Evolutionary conservation across 148 eudicot species (phyloP).

Genomic region (Diospyros kaki): DNA sequence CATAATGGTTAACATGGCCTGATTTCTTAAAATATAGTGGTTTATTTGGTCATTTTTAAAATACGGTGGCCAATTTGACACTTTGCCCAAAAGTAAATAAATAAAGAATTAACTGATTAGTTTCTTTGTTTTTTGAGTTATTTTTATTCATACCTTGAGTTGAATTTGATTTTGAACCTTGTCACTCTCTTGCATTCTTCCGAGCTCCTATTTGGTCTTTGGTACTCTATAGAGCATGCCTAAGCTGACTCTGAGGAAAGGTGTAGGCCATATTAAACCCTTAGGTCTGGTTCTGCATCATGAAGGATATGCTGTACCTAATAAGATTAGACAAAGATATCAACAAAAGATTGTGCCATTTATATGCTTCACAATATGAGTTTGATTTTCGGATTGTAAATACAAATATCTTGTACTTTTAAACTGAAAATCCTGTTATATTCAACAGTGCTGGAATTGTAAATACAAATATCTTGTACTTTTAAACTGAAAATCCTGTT

Average conservation of each 20-base stretch:
- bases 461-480: neutral
- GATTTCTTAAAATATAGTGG: too few relatives aligned
- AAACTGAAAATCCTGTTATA: constrained; percentile 11
- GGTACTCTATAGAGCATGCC: neutral
- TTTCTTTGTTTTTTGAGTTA: neutral
- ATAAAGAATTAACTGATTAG: neutral
- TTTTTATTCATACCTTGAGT: neutral
- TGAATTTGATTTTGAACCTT: neutral
- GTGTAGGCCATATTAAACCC: neutral
- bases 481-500: constrained; percentile 12
- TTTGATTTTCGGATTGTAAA: neutral
- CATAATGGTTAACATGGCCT: too few relatives aligned
- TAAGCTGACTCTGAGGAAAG: neutral
- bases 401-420: neutral
- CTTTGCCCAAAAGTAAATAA: too few relatives aligned
- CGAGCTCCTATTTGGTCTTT: neutral
- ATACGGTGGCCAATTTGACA: too few relatives aligned
- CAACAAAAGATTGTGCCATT: neutral
- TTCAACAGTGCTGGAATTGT: constrained; percentile 68
- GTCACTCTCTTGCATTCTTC: constrained; percentile 5
- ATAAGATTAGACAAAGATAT: neutral
- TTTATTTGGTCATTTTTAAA: too few relatives aligned
- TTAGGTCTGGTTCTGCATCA: neutral
- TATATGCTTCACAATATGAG: neutral
- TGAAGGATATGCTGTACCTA: neutral